Percentiles rank a stretch among this genome's conserved stretches.
Evolutionary conservation across 1,139 yeast genomes (phyloP).

Genomic region (Candida albicans): DNA sequence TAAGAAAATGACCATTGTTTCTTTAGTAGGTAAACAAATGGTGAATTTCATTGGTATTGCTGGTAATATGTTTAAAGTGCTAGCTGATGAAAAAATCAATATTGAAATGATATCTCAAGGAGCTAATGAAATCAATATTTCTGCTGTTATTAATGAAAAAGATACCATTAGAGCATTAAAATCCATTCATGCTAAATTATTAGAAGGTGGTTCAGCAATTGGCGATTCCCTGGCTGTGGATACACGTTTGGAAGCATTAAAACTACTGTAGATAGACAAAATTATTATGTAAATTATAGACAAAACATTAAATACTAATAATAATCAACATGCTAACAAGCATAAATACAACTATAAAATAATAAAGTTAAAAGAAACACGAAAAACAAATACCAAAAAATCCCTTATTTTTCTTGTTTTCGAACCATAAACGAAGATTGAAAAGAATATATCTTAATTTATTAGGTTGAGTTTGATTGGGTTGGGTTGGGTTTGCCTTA

Average conservation of each 20-base stretch:
- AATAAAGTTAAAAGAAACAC: constrained; percentile 1
- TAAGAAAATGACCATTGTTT: constrained; percentile 83
- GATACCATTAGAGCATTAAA: constrained; percentile 85
- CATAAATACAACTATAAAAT: background rate
- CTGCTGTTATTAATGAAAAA: constrained; percentile 85
- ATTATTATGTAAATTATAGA: too few relatives aligned
- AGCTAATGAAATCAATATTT: constrained; percentile 94
- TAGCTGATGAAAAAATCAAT: constrained; percentile 89
- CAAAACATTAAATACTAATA: constrained; percentile 1
- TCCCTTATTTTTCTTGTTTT: too few relatives aligned
- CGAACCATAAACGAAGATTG: too few relatives aligned
- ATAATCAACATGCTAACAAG: background rate
- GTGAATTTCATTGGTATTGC: constrained; percentile 96
- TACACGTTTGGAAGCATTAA: constrained; percentile 38
- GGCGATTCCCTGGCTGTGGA: constrained; percentile 41
- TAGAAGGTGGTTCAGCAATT: constrained; percentile 51
- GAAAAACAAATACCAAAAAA: background rate
- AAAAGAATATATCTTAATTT: background rate
- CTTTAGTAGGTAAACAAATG: constrained; percentile 96
- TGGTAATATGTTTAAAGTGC: constrained; percentile 91
- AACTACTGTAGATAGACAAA: constrained; percentile 24
- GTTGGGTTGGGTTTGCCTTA: constrained; percentile 14
- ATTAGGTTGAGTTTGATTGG: background rate
- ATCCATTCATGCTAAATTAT: constrained; percentile 76
- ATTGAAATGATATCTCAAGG: constrained; percentile 99